Percentiles rank a stretch among this genome's conserved stretches.
Conservation (phyloP, 306 rosid species). For the Biancaea sappan region DNA sequence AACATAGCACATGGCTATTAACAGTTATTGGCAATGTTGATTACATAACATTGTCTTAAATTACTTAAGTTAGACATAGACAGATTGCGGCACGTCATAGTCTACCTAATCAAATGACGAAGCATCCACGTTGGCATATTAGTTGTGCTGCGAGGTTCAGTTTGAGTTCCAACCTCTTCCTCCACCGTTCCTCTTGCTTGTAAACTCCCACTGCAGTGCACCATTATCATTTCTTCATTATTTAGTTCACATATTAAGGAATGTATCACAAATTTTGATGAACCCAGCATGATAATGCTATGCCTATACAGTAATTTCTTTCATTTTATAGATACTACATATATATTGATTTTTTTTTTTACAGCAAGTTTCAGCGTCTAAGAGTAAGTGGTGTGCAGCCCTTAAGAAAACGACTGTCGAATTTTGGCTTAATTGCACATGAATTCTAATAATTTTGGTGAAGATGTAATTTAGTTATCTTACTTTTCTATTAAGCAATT, state of each 20-base stretch:
- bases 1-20: not conserved
- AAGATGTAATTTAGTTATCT: no score
- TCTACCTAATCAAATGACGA: slow-evolving; percentile 42
- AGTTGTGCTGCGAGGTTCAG: slow-evolving; percentile 20
- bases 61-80: not conserved
- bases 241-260: slow-evolving; percentile 3
- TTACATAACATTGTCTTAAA: slow-evolving; percentile 17
- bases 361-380: no score
- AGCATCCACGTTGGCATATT: slow-evolving; percentile 83
- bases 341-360: no score
- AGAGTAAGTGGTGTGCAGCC: no score
- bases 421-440: no score
- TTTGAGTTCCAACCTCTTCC: slow-evolving; percentile 43
- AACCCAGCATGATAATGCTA: no score
- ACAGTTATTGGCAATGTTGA: slow-evolving; percentile 12
- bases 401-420: no score
- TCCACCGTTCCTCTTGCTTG: slow-evolving; percentile 42
- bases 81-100: not conserved
- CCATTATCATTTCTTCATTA: not conserved
- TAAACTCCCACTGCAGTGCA: slow-evolving; percentile 67
- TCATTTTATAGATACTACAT: no score
- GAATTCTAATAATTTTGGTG: no score
- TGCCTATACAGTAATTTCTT: no score
- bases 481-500: no score
- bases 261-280: no score